Percentiles rank a stretch among this genome's conserved stretches.
Evolutionary conservation across 805 yeast genomes (phyloP).

Genomic region (Kuraishia ogatae): DNA sequence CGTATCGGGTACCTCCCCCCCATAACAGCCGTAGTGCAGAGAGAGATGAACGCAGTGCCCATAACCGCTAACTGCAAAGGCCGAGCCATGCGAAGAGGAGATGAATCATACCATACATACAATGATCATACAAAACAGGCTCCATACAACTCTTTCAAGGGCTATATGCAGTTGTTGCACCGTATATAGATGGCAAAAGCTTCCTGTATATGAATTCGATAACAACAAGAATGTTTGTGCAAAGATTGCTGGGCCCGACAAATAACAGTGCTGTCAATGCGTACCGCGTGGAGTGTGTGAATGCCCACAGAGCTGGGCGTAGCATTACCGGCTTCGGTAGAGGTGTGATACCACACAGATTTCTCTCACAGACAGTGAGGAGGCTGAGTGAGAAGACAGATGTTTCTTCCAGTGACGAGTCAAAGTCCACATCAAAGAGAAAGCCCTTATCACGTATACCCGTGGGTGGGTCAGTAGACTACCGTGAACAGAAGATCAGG

Average conservation of each 20-base stretch:
- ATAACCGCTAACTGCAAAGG: background rate
- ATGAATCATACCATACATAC: background rate
- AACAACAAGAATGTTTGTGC: background rate
- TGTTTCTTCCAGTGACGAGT: background rate
- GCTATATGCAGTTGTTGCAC: no score
- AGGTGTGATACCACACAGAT: background rate
- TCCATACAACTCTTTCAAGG: no score
- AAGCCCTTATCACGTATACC: constrained; percentile 79
- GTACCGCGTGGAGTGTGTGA: background rate
- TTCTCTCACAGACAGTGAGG: background rate
- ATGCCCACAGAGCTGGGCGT: background rate
- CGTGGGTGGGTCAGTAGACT: constrained; percentile 47
- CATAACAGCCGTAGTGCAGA: no score
- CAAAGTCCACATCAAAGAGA: constrained; percentile 10
- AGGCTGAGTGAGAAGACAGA: background rate
- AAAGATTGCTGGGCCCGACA: background rate
- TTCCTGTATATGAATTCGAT: background rate
- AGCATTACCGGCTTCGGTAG: background rate
- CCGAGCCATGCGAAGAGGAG: background rate
- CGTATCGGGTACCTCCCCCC: no score
- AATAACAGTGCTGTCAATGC: background rate
- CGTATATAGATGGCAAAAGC: background rate
- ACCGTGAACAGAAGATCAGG: constrained; percentile 18
- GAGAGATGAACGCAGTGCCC: background rate
- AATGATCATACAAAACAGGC: no score